Base-by-base conservation (phyloP, 2,329 filamentous ascomycete species). In the Camillea tinctor region DNA sequence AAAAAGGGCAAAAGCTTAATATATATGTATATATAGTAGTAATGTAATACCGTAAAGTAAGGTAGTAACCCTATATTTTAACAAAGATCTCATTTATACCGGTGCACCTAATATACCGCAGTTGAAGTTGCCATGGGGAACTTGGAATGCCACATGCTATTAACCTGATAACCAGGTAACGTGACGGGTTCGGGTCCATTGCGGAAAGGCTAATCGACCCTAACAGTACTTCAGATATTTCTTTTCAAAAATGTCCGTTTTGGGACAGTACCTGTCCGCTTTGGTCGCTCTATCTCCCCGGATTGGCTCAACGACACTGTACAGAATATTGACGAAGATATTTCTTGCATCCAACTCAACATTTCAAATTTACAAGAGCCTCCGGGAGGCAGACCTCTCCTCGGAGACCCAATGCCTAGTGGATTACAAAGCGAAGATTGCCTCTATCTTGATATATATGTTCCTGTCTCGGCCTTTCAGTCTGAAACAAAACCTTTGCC, bases 381-480 rank as follows among this genome's bases (percentile, higher is more conserved):
- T 2, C 36, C 36, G 15, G 36, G 36, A 5, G 36, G 36, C 36
- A 44, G 17, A n/a, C 3, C 11, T 6, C 36, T 4, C n/a, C 36
- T 44, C 11, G 17, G 17, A 3, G 11, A 44, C 2, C 36, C 36
- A 17, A 11, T 6, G n/a, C 1, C 17, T 17, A n/a, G 36, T n/a
- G 17, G 1, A n/a, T 4, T 2, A 11, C 36, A 44, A 44, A 6
- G 1, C 17, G 79, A 82, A 64, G 80, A 83, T 60, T 83, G 81
- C 60, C 73, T 83, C 1, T 81, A 80, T 63, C 75, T 83, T 13
- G 80, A 83, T 63, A 64, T 83, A n/a, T 78, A 77, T 50, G 79
- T 81, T 1, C 81, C 81, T 4, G 73, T 70, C 6, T 75, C 75
- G 57, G 78, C 76, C 0, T 66, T 80, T 20, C 65, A 73, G 19